Conservation (phyloP, 2,329 filamentous ascomycete genomes). For the Penicillium digitatum region DNA sequence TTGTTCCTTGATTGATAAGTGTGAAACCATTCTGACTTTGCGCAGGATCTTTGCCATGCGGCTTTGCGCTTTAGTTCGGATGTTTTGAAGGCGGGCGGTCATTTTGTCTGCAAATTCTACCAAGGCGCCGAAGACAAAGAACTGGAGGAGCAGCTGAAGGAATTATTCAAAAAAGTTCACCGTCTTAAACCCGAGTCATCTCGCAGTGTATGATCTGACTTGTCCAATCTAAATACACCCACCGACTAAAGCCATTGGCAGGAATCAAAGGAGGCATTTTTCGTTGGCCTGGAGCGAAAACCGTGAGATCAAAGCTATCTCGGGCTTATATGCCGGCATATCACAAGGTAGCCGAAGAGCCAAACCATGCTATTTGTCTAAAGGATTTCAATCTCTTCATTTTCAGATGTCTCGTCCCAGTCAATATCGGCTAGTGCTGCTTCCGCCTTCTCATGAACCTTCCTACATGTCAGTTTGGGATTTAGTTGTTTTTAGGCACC, state of each 20-base stretch:
- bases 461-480: background rate
- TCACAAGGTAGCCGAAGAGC: background rate
- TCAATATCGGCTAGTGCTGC: conserved; percentile 44
- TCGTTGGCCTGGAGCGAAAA: conserved; percentile 73
- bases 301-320: conserved; percentile 39
- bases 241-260: conserved; percentile 35
- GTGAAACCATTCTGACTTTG: conserved; percentile 2
- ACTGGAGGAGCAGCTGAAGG: conserved; percentile 69
- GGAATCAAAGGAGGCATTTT: conserved; percentile 83
- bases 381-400: conserved; percentile 33
- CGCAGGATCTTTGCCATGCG: conserved; percentile 80
- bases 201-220: conserved; percentile 58
- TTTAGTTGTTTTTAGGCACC: background rate
- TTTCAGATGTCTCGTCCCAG: conserved; percentile 43
- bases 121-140: conserved; percentile 81
- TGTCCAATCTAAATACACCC: background rate
- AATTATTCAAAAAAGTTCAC: conserved; percentile 73
- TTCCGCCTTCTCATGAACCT: conserved; percentile 48
- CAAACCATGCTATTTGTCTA: conserved; percentile 1
- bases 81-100: conserved; percentile 73
- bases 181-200: conserved; percentile 91
- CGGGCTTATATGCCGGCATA: background rate
- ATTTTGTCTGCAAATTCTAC: conserved; percentile 98
- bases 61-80: conserved; percentile 82
- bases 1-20: background rate